Conservation (phyloP, 768 basidiomycete species). For the Candolleomyces eurysporus region DNA sequence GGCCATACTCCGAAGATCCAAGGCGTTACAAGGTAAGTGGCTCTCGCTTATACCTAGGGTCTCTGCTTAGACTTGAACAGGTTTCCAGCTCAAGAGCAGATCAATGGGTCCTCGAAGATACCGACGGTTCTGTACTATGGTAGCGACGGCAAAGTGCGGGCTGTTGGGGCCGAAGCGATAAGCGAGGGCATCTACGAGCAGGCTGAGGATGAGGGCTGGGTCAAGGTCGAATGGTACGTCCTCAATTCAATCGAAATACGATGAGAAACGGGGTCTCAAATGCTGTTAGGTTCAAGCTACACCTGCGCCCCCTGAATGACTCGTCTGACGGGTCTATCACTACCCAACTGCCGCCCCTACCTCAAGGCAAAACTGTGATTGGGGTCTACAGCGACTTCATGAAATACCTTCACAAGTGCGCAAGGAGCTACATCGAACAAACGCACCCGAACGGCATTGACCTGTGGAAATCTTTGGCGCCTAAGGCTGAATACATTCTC, state of each 20-base stretch:
- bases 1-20: slow-evolving; percentile 20
- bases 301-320: slow-evolving; percentile 11
- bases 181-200: slow-evolving; percentile 32
- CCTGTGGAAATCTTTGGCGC: slow-evolving; percentile 24
- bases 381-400: slow-evolving; percentile 42
- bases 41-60: neutral
- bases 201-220: slow-evolving; percentile 44
- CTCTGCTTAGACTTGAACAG: slow-evolving; percentile 20
- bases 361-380: slow-evolving; percentile 28
- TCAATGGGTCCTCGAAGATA: slow-evolving; percentile 44
- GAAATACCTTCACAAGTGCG: slow-evolving; percentile 35
- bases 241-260: slow-evolving; percentile 13
- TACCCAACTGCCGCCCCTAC: slow-evolving; percentile 23
- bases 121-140: slow-evolving; percentile 50
- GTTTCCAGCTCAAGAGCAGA: slow-evolving; percentile 41
- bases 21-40: slow-evolving; percentile 20
- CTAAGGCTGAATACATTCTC: slow-evolving; percentile 37
- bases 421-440: slow-evolving; percentile 35
- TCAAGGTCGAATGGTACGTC: slow-evolving; percentile 45
- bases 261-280: slow-evolving; percentile 5
- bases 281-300: slow-evolving; percentile 25
- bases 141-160: slow-evolving; percentile 29
- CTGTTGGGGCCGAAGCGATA: slow-evolving; percentile 44
- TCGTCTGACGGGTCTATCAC: neutral
- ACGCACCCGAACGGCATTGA: slow-evolving; percentile 31